Conservation (phyloP, 106 monocot species). For the Phalaenopsis equestris region DNA sequence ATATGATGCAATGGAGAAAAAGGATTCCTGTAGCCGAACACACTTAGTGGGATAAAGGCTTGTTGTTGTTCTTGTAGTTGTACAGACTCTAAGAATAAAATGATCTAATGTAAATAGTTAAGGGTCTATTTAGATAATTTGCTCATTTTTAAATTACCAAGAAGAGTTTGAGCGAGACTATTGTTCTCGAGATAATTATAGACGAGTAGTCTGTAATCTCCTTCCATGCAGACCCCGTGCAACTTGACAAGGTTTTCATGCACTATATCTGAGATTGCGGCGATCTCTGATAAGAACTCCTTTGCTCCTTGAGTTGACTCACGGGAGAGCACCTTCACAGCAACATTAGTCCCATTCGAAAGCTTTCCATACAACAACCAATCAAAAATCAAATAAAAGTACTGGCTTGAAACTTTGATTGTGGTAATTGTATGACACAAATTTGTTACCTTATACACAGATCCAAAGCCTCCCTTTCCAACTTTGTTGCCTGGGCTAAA, state of each 20-base stretch:
- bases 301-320: conserved; percentile 51
- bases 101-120: too few relatives aligned
- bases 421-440: neutral
- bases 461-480: conserved; percentile 56
- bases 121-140: too few relatives aligned
- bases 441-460: conserved; percentile 47
- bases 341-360: conserved; percentile 36
- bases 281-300: conserved; percentile 51
- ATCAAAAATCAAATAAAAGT: neutral
- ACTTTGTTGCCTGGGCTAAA: conserved; percentile 42
- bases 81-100: too few relatives aligned
- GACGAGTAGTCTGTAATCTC: conserved; percentile 40
- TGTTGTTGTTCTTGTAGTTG: too few relatives aligned
- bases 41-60: too few relatives aligned
- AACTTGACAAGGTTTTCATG: conserved; percentile 56
- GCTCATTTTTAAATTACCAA: conserved; percentile 18
- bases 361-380: conserved; percentile 37
- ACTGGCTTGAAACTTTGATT: neutral
- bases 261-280: conserved; percentile 28
- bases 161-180: conserved; percentile 57
- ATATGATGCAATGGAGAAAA: too few relatives aligned
- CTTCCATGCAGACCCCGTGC: conserved; percentile 52
- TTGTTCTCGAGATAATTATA: conserved; percentile 58
- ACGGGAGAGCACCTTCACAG: conserved; percentile 52
- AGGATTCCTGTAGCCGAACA: too few relatives aligned